Evolutionary conservation across 257 asterid genomes (phyloP), one percentile per base, ranked within the genome.

Genomic region (Solanum ahanhuiri): DNA sequence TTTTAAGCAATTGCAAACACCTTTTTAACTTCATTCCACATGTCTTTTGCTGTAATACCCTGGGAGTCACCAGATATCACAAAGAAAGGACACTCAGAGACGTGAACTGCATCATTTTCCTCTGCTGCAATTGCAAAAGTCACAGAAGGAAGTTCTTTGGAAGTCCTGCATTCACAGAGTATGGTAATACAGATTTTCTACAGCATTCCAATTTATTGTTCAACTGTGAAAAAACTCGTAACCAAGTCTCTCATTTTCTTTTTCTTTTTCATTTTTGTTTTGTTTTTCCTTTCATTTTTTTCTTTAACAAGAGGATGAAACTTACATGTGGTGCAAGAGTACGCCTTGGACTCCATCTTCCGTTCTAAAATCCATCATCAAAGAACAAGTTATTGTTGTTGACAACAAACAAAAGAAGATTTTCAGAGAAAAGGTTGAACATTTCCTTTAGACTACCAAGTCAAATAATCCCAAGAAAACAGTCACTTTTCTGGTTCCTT

Each of bases 1-100:
- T 30, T 28, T 72, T 33, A 75, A 41, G 70, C 85, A 69, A 23
- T 84, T 48, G 67, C 43, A 81, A 45, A 17, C 83, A 97, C 99
- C 98, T 97, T 96, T 91, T 95, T 93, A 69, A 97, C 91, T 93
- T 97, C 98, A 67, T 92, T 88, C 99, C 99, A 97, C 96, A 95
- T 94, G 39, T 94, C 99, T 89, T 94, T 93, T 88, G 99, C 98
- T 58, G 98, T 89, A 82, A 93, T 89, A 57, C 95, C 95, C 84
- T 89, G 67, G 14, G 98, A 91, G 77, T 93, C 89, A 81, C 99
- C 99, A 85, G 98, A 92, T 88, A 94, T 88, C 85, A 93, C 91
- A 91, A 97, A 97, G 88, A 91, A 92, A 20, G 98, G 98, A 90
- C 99, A 97, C 91, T 95, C 94, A 58, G 98, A 94, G 82, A 97